These are phyloP conservation scores for Blumeria hordei DNA, from an alignment of 2,329 filamentous ascomycete species.

Conservation along the genomic window DNA sequence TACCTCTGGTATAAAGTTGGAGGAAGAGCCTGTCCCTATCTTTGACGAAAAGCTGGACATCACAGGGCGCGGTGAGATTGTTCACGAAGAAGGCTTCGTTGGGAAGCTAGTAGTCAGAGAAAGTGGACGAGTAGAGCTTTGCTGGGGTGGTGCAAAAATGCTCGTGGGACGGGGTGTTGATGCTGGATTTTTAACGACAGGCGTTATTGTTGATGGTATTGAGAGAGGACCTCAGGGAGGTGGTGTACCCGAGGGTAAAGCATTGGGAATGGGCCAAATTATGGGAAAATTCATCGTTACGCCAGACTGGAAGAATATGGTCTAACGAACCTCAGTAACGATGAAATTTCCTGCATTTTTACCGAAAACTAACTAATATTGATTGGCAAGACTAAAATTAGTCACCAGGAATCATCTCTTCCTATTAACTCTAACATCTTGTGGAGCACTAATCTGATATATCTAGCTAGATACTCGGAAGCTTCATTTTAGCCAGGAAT, in stretches of 20 bases:
- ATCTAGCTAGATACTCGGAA: too few species aligned
- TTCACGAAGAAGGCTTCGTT: conserved; percentile 28
- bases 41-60: conserved; percentile 8
- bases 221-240: conserved; percentile 10
- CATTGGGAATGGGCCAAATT: conserved; percentile 37
- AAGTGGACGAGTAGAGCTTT: conserved; percentile 35
- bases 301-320: conserved; percentile 29
- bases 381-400: too few species aligned
- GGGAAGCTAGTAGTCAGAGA: conserved; percentile 34
- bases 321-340: background rate
- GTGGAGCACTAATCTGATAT: too few species aligned
- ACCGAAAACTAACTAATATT: too few species aligned
- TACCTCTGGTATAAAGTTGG: background rate
- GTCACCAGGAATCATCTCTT: too few species aligned
- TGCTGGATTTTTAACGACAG: conserved; percentile 31
- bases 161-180: conserved; percentile 27
- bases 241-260: conserved; percentile 21
- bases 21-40: conserved; percentile 2
- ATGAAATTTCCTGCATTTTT: too few species aligned
- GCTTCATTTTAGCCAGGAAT: too few species aligned
- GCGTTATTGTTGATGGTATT: conserved; percentile 32
- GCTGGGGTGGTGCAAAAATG: conserved; percentile 34
- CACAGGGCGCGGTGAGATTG: conserved; percentile 8
- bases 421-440: too few species aligned
- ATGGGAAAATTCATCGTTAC: conserved; percentile 36